Conservation (phyloP, 805 yeast genomes). For the Ogataea zsoltii region DNA sequence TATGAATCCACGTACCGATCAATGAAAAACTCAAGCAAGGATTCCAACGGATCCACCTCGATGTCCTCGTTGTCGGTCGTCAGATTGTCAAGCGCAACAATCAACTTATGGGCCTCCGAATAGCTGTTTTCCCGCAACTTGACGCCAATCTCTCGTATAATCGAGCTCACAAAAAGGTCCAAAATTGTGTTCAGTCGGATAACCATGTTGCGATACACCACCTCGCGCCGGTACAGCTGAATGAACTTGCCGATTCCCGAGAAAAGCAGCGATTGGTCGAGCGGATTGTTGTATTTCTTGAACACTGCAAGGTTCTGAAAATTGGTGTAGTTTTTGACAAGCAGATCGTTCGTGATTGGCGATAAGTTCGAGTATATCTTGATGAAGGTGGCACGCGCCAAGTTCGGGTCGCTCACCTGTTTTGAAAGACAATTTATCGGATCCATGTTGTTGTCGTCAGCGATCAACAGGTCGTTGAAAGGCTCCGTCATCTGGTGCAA, state of each 20-base stretch:
- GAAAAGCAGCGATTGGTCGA: slow-evolving; percentile 33
- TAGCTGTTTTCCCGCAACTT: slow-evolving; percentile 51
- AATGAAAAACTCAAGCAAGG: slow-evolving; percentile 36
- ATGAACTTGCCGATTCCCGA: slow-evolving; percentile 31
- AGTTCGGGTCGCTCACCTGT: slow-evolving; percentile 24
- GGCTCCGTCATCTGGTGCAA: neutral
- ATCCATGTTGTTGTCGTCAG: slow-evolving; percentile 21
- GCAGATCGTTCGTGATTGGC: slow-evolving; percentile 33
- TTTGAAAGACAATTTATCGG: slow-evolving; percentile 29
- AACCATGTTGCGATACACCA: slow-evolving; percentile 28
- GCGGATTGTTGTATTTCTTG: slow-evolving; percentile 32
- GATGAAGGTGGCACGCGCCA: slow-evolving; percentile 29
- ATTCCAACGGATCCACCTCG: slow-evolving; percentile 37
- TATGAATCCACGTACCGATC: slow-evolving; percentile 32
- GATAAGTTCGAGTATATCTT: slow-evolving; percentile 28
- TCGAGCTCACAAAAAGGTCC: slow-evolving; percentile 72
- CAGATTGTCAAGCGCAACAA: slow-evolving; percentile 28
- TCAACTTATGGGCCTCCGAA: slow-evolving; percentile 33
- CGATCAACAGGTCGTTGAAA: slow-evolving; percentile 12
- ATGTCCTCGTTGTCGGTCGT: slow-evolving; percentile 31
- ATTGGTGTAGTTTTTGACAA: slow-evolving; percentile 35
- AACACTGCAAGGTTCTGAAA: slow-evolving; percentile 33
- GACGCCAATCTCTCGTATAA: slow-evolving; percentile 65
- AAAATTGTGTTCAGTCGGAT: slow-evolving; percentile 51
- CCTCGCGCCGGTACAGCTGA: slow-evolving; percentile 22